Conservation (phyloP, 2,329 filamentous ascomycete genomes). For the Apiospora malaysiana region DNA sequence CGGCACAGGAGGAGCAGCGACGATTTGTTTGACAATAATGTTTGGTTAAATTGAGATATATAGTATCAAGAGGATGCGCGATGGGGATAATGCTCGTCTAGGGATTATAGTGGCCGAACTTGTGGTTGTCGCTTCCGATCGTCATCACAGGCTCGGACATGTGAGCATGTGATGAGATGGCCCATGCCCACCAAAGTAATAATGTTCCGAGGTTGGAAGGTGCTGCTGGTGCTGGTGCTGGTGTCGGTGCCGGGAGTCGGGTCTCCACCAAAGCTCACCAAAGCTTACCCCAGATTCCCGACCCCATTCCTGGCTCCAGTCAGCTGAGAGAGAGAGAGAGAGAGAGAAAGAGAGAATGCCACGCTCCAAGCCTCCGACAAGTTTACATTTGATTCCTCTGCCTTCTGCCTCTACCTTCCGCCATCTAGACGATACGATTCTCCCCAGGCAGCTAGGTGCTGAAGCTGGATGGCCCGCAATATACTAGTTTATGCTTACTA, state of each 20-base stretch:
- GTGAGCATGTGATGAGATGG: conserved; percentile 17
- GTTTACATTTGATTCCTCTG: background rate
- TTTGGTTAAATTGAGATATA: background rate
- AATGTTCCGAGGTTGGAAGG: conserved; percentile 4
- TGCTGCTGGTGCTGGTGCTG: background rate
- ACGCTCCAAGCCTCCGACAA: background rate
- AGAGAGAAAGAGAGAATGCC: background rate
- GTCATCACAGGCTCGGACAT: conserved; percentile 13
- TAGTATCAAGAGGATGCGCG: background rate
- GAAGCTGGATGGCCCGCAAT: background rate
- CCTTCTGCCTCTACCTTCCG: too few species aligned
- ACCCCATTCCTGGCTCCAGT: conserved; percentile 6
- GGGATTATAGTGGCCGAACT: background rate
- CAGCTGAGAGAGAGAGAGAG: conserved; percentile 10
- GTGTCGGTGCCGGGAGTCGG: background rate
- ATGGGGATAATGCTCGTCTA: background rate
- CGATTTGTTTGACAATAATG: too few species aligned
- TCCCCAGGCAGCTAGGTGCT: background rate
- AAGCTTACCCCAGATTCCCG: conserved; percentile 12
- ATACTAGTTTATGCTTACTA: background rate
- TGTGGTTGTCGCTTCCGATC: conserved; percentile 4
- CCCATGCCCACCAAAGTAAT: background rate
- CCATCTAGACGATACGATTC: background rate
- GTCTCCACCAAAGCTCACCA: background rate
- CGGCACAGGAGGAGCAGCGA: background rate